Conservation (phyloP, 305 asterid species). For the Rubia peregrina region DNA sequence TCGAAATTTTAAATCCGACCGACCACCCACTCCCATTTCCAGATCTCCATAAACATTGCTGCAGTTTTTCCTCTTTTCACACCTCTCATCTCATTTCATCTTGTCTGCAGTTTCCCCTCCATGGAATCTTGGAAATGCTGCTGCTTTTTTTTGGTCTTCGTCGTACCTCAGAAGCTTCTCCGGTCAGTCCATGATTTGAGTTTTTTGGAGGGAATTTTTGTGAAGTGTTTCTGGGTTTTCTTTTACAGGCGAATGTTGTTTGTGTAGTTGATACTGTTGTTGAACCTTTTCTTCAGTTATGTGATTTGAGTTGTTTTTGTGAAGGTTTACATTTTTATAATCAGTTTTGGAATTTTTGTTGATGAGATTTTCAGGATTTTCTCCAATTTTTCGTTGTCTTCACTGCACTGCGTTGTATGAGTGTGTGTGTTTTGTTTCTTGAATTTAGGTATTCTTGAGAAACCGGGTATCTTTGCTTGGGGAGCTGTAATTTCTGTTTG, state of each 20-base stretch:
- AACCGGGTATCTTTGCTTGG: background rate
- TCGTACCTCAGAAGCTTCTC: slow-evolving; percentile 1
- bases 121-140: background rate
- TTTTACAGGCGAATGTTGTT: background rate
- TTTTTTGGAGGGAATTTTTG: background rate
- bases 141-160: background rate
- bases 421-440: background rate
- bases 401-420: background rate
- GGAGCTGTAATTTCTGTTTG: background rate
- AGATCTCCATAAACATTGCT: slow-evolving; percentile 16
- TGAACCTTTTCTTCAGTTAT: background rate
- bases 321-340: background rate
- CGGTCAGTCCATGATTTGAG: slow-evolving; percentile 13
- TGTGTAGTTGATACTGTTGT: background rate
- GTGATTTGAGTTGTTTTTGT: background rate
- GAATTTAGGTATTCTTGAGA: slow-evolving; percentile 6
- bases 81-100: background rate
- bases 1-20: slow-evolving; percentile 33
- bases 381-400: background rate
- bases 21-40: slow-evolving; percentile 10
- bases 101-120: background rate
- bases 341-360: background rate
- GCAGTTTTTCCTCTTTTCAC: background rate
- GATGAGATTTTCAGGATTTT: background rate
- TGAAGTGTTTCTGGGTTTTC: background rate